A percentile compares a stretch with the other conserved stretches of the same genome.
Evolutionary conservation across 1,284 basidiomycete genomes (phyloP).

Genomic region (Ceratobasidium sp.): DNA sequence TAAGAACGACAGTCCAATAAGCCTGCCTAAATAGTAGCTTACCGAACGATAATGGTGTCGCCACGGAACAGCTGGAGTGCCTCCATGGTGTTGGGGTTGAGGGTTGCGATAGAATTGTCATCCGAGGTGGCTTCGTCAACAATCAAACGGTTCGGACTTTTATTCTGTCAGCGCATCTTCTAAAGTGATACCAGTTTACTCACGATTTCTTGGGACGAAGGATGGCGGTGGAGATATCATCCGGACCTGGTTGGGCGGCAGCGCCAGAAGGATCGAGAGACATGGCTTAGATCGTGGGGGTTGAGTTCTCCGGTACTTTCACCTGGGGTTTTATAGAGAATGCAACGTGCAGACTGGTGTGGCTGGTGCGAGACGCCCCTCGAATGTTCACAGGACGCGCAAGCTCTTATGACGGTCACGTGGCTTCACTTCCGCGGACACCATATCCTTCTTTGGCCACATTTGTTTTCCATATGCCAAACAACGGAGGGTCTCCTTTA

Average conservation of each 20-base stretch:
- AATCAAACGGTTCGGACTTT: conserved; percentile 91
- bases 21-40: conserved; percentile 47
- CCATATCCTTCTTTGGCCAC: background rate
- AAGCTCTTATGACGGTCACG: conserved; percentile 36
- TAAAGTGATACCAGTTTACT: conserved; percentile 56
- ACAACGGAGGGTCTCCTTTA: too few species aligned
- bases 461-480: too few species aligned
- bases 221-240: conserved; percentile 93
- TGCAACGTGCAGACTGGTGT: background rate
- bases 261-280: conserved; percentile 78
- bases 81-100: conserved; percentile 98
- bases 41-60: conserved; percentile 93
- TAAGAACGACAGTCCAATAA: background rate
- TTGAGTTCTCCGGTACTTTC: background rate
- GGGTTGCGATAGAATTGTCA: conserved; percentile 95
- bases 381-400: conserved; percentile 39
- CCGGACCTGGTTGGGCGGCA: conserved; percentile 74
- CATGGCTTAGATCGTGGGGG: conserved; percentile 13
- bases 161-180: conserved; percentile 44
- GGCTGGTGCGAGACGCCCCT: conserved; percentile 34
- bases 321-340: conserved; percentile 10
- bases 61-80: conserved; percentile 92
- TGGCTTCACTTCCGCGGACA: conserved; percentile 2
- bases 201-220: conserved; percentile 96
- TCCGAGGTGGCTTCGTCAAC: conserved; percentile 92